These are phyloP conservation scores for Fusarium falciforme DNA, from an alignment of 2,329 filamentous ascomycete species.

Conservation along the genomic window DNA sequence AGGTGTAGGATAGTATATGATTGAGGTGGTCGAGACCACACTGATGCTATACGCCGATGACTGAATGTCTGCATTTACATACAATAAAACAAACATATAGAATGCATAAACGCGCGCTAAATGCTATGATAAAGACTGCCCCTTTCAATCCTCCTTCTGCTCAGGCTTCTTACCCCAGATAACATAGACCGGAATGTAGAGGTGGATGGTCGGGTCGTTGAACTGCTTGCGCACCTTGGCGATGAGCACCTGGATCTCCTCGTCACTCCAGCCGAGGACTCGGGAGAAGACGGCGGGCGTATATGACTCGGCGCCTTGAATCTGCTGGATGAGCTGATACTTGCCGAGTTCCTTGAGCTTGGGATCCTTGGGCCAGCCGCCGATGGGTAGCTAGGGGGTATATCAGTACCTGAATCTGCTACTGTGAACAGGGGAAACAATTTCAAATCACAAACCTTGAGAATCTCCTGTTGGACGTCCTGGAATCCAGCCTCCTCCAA, in stretches of 20 bases:
- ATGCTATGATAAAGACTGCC: not conserved
- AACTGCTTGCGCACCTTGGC: constrained; percentile 27
- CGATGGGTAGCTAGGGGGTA: constrained; percentile 1
- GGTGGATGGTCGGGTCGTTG: constrained; percentile 21
- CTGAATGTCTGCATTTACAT: not conserved
- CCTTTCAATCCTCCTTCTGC: not conserved
- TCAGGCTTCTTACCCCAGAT: constrained; percentile 15
- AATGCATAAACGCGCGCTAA: not conserved
- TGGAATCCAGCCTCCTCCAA: constrained; percentile 9
- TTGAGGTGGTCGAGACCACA: not conserved
- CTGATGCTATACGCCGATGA: not conserved
- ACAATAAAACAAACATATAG: not conserved
- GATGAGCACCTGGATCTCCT: constrained; percentile 27
- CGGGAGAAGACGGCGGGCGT: constrained; percentile 14
- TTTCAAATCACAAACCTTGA: constrained; percentile 4
- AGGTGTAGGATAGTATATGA: not conserved
- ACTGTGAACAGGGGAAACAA: not conserved
- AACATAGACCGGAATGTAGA: constrained; percentile 15
- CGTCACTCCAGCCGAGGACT: constrained; percentile 20
- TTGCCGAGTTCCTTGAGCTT: constrained; percentile 20
- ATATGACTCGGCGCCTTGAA: constrained; percentile 18
- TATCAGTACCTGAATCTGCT: not conserved
- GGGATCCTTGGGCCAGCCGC: constrained; percentile 15
- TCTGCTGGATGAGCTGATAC: constrained; percentile 10
- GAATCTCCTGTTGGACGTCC: constrained; percentile 3